Conservation (phyloP, 148 eudicot genomes). For the Dianthus caryophyllus region DNA sequence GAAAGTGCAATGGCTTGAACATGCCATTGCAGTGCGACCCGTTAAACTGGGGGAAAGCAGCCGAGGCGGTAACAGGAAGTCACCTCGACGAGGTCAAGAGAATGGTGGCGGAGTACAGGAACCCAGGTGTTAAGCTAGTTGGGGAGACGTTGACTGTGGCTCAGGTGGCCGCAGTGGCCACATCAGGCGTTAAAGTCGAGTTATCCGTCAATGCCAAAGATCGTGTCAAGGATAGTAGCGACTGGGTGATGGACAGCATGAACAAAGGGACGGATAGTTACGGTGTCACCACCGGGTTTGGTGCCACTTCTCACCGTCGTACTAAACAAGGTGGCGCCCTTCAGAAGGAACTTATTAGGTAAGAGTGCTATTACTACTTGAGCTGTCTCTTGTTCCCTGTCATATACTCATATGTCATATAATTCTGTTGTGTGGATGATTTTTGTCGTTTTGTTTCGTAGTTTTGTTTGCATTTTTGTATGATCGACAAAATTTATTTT, state of each 20-base stretch:
- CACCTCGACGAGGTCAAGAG: conserved; percentile 68
- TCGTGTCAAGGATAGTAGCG: conserved; percentile 76
- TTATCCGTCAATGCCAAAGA: conserved; percentile 51
- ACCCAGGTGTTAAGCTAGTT: conserved; percentile 44
- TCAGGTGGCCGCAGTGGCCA: conserved; percentile 70
- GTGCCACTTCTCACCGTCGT: conserved; percentile 81
- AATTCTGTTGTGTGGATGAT: too few relatives aligned
- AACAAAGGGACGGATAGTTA: conserved; percentile 70
- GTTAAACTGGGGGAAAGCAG: conserved; percentile 64
- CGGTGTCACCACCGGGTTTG: conserved; percentile 83
- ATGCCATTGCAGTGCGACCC: conserved; percentile 36
- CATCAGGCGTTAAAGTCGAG: conserved; percentile 40
- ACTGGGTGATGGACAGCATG: conserved; percentile 93
- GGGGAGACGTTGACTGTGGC: conserved; percentile 57
- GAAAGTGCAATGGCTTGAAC: too few relatives aligned
- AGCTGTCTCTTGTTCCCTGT: too few relatives aligned
- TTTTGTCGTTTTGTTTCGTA: too few relatives aligned
- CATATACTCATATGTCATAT: too few relatives aligned
- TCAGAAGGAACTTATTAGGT: conserved; percentile 83
- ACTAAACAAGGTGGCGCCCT: conserved; percentile 87
- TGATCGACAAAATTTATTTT: too few relatives aligned
- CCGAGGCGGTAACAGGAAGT: conserved; percentile 51
- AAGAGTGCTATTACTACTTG: background rate
- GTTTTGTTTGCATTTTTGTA: too few relatives aligned
- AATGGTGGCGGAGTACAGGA: conserved; percentile 72